Evolutionary conservation across 2,329 filamentous ascomycete genomes (phyloP).

Genomic region (Neonectria hederae): DNA sequence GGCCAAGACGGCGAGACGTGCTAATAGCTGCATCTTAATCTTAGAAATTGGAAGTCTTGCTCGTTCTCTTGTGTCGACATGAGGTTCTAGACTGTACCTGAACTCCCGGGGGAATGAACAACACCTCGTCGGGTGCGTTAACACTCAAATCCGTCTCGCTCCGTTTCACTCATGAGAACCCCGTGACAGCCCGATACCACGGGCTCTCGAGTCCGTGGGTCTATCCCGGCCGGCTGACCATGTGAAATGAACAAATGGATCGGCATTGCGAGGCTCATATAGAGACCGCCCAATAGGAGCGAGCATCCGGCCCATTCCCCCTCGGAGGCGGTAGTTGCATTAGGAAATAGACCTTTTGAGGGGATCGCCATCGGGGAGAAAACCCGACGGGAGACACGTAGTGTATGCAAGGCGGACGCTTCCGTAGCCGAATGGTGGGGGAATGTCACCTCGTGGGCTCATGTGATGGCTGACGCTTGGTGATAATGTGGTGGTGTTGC

Average conservation of each 20-base stretch:
- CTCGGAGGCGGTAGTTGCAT: background rate
- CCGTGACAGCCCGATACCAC: background rate
- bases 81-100: background rate
- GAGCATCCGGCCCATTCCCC: constrained; percentile 7
- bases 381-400: background rate
- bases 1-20: constrained; percentile 10
- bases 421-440: constrained; percentile 9
- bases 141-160: background rate
- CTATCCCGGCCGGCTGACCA: constrained; percentile 5
- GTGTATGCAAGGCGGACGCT: constrained; percentile 5
- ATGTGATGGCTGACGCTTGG: constrained; percentile 3
- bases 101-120: background rate
- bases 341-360: constrained; percentile 6
- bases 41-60: background rate
- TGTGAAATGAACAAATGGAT: background rate
- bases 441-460: constrained; percentile 5
- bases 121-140: background rate
- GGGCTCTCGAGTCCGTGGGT: background rate
- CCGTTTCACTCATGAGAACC: constrained; percentile 5
- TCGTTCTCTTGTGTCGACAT: background rate
- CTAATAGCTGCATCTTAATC: constrained; percentile 11
- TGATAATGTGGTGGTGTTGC: background rate
- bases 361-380: constrained; percentile 3
- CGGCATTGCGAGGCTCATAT: background rate
- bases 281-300: constrained; percentile 3